Percentiles rank a stretch among this genome's conserved stretches.
These are phyloP conservation scores for Talaromyces islandicus DNA, from an alignment of 2,329 filamentous ascomycete genomes.

Conservation along the genomic window DNA sequence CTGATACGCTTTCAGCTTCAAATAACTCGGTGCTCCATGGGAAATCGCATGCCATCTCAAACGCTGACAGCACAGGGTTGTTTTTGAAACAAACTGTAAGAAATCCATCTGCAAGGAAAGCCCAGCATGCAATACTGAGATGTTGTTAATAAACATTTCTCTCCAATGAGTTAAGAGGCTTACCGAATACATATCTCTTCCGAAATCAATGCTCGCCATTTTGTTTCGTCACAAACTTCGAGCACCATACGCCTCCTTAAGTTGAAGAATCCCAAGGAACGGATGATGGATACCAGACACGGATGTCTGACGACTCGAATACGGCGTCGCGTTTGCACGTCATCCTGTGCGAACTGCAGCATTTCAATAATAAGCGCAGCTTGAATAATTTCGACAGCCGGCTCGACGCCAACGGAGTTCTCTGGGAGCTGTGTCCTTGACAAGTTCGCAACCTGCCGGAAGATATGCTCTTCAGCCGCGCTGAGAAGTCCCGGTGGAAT, in stretches of 20 bases:
- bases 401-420: conserved; percentile 3
- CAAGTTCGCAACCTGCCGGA: conserved; percentile 19
- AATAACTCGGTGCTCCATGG: conserved; percentile 24
- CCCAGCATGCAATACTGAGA: conserved; percentile 23
- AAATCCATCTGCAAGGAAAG: conserved; percentile 26
- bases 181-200: conserved; percentile 25
- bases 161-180: background rate
- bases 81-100: conserved; percentile 28
- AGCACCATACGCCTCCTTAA: conserved; percentile 16
- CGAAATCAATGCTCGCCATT: conserved; percentile 18
- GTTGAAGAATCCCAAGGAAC: conserved; percentile 22
- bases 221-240: conserved; percentile 9
- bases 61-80: conserved; percentile 22
- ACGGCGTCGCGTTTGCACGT: conserved; percentile 21
- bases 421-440: conserved; percentile 12
- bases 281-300: conserved; percentile 23
- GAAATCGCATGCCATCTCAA: conserved; percentile 26
- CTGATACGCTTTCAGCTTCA: conserved; percentile 21
- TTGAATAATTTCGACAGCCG: conserved; percentile 21
- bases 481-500: conserved; percentile 19
- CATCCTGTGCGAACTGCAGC: conserved; percentile 26
- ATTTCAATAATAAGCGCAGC: conserved; percentile 26
- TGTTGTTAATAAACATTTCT: background rate
- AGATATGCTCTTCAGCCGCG: conserved; percentile 25
- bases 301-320: conserved; percentile 27